Conservation (phyloP, 2,329 filamentous ascomycete genomes). For the Fusarium nygamai region DNA sequence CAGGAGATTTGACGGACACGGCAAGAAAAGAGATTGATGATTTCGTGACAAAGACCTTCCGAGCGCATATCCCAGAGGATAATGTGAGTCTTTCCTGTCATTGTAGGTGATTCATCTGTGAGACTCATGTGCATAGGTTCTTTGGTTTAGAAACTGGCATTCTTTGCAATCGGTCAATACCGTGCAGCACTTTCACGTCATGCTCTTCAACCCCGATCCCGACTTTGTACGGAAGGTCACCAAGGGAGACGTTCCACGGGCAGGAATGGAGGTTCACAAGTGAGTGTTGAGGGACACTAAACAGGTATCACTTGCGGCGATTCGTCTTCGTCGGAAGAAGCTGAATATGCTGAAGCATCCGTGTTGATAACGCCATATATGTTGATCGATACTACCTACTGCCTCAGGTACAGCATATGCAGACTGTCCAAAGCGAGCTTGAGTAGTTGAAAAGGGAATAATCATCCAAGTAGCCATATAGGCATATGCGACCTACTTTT, state of each 20-base stretch:
- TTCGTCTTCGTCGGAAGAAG: not conserved
- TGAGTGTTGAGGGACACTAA: not conserved
- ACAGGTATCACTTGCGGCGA: not conserved
- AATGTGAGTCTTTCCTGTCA: constrained; percentile 55
- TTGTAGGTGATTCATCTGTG: not conserved
- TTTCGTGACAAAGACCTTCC: constrained; percentile 76
- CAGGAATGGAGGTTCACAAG: constrained; percentile 51
- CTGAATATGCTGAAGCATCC: not conserved
- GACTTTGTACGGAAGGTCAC: constrained; percentile 77
- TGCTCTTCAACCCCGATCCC: constrained; percentile 81
- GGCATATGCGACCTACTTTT: not conserved
- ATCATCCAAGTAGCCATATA: not conserved
- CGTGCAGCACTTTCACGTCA: constrained; percentile 94
- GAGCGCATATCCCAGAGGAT: constrained; percentile 59
- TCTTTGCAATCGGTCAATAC: constrained; percentile 85
- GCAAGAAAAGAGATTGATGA: constrained; percentile 73
- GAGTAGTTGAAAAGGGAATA: not conserved
- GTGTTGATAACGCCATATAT: not conserved
- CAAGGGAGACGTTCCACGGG: constrained; percentile 75
- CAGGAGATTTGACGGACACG: constrained; percentile 73
- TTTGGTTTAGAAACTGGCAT: constrained; percentile 79
- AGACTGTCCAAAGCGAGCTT: not conserved
- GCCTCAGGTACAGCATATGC: not conserved
- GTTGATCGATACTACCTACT: constrained; percentile 1
- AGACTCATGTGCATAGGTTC: constrained; percentile 43